Evolutionary conservation across 805 yeast species (phyloP).

Genomic region (Candida khao-thaluensis): DNA sequence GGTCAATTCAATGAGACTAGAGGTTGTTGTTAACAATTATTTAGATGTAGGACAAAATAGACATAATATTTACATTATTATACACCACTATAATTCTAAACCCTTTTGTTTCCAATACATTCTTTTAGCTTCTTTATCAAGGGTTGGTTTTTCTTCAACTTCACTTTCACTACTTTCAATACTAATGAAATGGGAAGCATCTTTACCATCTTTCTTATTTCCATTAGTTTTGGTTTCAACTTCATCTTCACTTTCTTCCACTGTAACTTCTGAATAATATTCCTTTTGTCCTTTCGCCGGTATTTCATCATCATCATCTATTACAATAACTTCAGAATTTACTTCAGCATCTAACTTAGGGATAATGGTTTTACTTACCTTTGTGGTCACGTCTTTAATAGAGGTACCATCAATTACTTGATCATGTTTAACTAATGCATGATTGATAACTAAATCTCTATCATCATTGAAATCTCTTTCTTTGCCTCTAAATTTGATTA

Average conservation of each 20-base stretch:
- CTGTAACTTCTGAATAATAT: slow-evolving; percentile 46
- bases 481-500: slow-evolving; percentile 71
- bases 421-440: slow-evolving; percentile 45
- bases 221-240: slow-evolving; percentile 9
- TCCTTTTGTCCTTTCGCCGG: slow-evolving; percentile 21
- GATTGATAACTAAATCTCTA: slow-evolving; percentile 58
- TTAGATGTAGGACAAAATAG: not conserved
- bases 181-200: slow-evolving; percentile 11
- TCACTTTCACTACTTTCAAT: slow-evolving; percentile 8
- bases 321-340: not conserved
- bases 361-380: not conserved
- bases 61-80: slow-evolving; percentile 5
- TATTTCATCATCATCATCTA: slow-evolving; percentile 1
- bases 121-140: slow-evolving; percentile 36
- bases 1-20: slow-evolving; percentile 8
- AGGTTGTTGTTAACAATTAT: slow-evolving; percentile 11
- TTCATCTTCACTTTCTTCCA: slow-evolving; percentile 30
- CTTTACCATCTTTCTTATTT: slow-evolving; percentile 7
- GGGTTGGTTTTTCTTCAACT: slow-evolving; percentile 17
- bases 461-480: slow-evolving; percentile 78
- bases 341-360: not conserved
- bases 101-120: slow-evolving; percentile 46
- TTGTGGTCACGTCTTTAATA: not conserved
- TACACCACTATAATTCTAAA: slow-evolving; percentile 24
- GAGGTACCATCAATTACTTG: not conserved